Evolutionary conservation across 2,329 filamentous ascomycete genomes (phyloP), one percentile per base, ranked within the genome.

Genomic region (Monosporascus sp.): DNA sequence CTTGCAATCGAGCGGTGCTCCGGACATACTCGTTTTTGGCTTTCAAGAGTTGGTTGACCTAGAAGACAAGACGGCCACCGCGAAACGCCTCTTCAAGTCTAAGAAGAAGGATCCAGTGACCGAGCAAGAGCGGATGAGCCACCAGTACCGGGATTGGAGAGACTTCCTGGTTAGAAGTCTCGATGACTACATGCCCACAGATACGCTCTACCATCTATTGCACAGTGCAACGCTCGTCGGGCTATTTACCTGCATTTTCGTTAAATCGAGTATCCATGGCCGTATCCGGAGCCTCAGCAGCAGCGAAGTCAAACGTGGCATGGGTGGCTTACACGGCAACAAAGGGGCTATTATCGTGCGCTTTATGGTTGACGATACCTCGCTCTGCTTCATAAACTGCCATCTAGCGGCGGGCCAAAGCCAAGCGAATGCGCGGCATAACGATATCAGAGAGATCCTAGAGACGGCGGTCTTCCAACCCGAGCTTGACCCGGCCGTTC

Each of bases 31-130:
- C 2, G 83, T 97, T 1, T 99, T 99, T 75, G 93, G 92, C 1
- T 99, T 99, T 70, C 94, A 99, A 70, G 94, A 99, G 71, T 79
- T 99, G n/a, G 94, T 99, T 4, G 94, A 99, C 66, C 78, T 99
- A 7, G 94, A 99, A 69, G 90, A 99, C 73, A 97, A 97, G 74
- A 95, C 92, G 61, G 88, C 95, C 49, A 97, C 93, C 22, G 94
- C 94, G n/a, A 97, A 94, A 73, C 91, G 89, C 52, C 85, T 97
- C 61, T 87, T 97, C 68, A 94, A 92, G 66, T 90, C 88, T 62
- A 94, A 94, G 70, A 96, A 96, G 67, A 89, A 90, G 64, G 85
- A 88, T 31, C 84, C 66, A 31, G 60, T 87, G 11, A 84, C 87
- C 1, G 88, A 91, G 49, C 86, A 89, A 63, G 91, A 97, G 69